Evolutionary conservation across 164 flowering plant species (phyloP), one percentile per base, ranked within the genome.

Genomic region (Vitis cinerea): DNA sequence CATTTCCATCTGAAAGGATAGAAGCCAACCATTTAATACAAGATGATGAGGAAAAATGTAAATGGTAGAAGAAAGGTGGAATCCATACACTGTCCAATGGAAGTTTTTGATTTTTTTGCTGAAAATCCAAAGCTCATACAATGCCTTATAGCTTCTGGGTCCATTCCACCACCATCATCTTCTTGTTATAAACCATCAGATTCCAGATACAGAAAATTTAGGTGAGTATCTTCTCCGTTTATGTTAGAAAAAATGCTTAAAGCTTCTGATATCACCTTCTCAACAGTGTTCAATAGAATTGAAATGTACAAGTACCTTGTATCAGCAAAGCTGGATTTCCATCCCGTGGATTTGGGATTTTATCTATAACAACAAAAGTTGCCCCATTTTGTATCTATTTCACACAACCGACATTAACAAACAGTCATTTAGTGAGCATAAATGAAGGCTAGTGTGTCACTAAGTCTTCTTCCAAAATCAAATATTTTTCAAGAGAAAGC

Each of bases 141-240:
- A 37, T 69, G 78, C 3, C 88, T 83, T 60, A 87, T 77, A 52
- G 84, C 71, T 64, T 81, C 89, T 56, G 88, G 88, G 72, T 80
- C 83, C 91, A 87, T 85, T 59, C 91, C 91, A 59, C 91, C 89
- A 29, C 91, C 91, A 83, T 87, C 84, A 77, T 87, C 91, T 84
- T 66, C 29, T 76, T 53, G 56, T 53, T 14, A 50, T 17, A 50
- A 71, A 66, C 27, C n/a, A 66, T 59, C 44, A 63, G 14, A 10
- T 50, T 67, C 31, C 15, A 55, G 49, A 65, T 17, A 61, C 62
- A 67, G n/a, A 67, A 55, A 29, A 59, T 47, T 56, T 51, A 72
- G 57, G 59, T 54, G 50, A 59, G 49, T 11, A 57, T 23, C 3
- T 16, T 10, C 10, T 27, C 4, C 3, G 5, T 17, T 16, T 52